A percentile compares a stretch with the other conserved stretches of the same genome.
Evolutionary conservation across 768 basidiomycete species (phyloP).

Genomic region (Pleurotus cornucopiae): DNA sequence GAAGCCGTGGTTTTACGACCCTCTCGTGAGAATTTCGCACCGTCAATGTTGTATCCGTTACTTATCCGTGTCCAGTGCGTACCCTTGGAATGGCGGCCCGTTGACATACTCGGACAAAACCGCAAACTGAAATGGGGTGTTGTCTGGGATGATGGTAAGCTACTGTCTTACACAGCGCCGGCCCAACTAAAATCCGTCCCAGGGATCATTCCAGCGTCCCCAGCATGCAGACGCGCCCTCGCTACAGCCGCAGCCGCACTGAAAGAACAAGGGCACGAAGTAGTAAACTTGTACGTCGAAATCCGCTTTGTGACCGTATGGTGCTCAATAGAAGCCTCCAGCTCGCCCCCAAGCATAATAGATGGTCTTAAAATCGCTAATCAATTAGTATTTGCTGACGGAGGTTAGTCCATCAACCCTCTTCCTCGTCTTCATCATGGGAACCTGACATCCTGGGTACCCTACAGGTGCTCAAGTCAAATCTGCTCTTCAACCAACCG

Average conservation of each 20-base stretch:
- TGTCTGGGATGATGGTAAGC: constrained; percentile 51
- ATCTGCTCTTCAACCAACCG: constrained; percentile 26
- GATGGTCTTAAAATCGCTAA: constrained; percentile 49
- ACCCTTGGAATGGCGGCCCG: constrained; percentile 44
- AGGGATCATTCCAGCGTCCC: constrained; percentile 60
- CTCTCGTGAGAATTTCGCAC: constrained; percentile 32
- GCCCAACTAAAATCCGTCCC: too few species aligned
- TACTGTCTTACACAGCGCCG: neutral
- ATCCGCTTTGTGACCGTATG: too few species aligned
- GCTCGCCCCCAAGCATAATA: constrained; percentile 42
- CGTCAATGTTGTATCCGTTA: constrained; percentile 14
- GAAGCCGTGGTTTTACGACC: constrained; percentile 68
- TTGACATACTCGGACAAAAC: constrained; percentile 42
- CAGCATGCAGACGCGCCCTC: constrained; percentile 59
- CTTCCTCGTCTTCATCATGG: constrained; percentile 5
- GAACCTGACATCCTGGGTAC: neutral
- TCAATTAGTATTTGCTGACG: constrained; percentile 53
- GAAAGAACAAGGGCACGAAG: constrained; percentile 55
- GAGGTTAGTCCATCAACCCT: constrained; percentile 31
- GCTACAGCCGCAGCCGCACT: constrained; percentile 47
- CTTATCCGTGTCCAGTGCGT: constrained; percentile 38
- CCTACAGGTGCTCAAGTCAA: constrained; percentile 41
- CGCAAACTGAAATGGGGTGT: constrained; percentile 47
- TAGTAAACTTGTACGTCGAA: constrained; percentile 52
- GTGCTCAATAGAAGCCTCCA: constrained; percentile 1